Percentiles rank a stretch among this genome's conserved stretches.
Conservation (phyloP, 2,329 filamentous ascomycete species). For the Neospermospora avenae region DNA sequence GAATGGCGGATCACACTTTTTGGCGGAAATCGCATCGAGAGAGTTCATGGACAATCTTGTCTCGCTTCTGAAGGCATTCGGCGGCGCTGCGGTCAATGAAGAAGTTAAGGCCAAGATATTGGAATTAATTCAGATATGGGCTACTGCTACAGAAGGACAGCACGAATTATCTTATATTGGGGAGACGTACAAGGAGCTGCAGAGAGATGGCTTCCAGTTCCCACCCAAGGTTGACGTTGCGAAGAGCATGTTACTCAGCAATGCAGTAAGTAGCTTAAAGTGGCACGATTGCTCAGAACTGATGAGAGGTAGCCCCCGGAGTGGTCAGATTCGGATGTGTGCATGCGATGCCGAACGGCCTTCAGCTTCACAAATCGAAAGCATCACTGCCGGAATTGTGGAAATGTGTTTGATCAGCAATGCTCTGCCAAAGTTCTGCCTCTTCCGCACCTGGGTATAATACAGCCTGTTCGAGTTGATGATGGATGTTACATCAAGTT, state of each 20-base stretch:
- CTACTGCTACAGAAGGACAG: slow-evolving; percentile 80
- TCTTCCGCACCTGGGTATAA: slow-evolving; percentile 87
- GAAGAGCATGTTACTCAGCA: slow-evolving; percentile 98
- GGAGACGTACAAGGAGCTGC: slow-evolving; percentile 79
- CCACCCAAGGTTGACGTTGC: slow-evolving; percentile 82
- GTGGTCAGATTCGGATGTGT: slow-evolving; percentile 97
- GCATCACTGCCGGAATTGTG: slow-evolving; percentile 96
- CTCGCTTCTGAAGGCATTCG: slow-evolving; percentile 80
- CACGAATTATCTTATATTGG: slow-evolving; percentile 81
- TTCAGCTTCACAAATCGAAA: slow-evolving; percentile 99
- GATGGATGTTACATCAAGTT: slow-evolving; percentile 93
- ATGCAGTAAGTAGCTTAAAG: slow-evolving; percentile 63
- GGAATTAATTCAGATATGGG: slow-evolving; percentile 92
- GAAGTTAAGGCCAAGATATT: slow-evolving; percentile 89
- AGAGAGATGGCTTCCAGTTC: slow-evolving; percentile 83
- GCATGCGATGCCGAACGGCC: slow-evolving; percentile 92
- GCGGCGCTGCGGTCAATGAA: slow-evolving; percentile 69
- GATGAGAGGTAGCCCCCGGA: slow-evolving; percentile 69
- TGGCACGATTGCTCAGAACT: not conserved
- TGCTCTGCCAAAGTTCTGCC: slow-evolving; percentile 88
- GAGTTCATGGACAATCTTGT: slow-evolving; percentile 98
- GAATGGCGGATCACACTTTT: slow-evolving; percentile 94
- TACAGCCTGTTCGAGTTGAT: slow-evolving; percentile 88
- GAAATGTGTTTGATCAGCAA: slow-evolving; percentile 93
- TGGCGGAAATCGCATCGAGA: slow-evolving; percentile 89